These are phyloP conservation scores for Roridomyces roridus DNA, from an alignment of 768 basidiomycete genomes.

Conservation along the genomic window DNA sequence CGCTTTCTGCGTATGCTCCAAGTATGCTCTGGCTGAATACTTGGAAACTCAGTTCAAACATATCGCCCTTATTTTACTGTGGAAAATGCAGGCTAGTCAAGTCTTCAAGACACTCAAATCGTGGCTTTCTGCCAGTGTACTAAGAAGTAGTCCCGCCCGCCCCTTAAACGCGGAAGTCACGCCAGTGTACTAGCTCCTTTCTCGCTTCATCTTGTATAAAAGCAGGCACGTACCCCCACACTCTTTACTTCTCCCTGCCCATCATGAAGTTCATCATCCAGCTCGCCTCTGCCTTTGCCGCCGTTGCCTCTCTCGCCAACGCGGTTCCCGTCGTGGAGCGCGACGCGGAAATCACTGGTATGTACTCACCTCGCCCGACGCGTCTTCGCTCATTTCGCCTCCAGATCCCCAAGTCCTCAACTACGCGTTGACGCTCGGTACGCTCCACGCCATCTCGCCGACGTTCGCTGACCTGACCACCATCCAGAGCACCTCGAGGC, in stretches of 20 bases:
- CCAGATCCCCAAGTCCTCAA: conserved; percentile 46
- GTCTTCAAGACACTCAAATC: too few relatives aligned
- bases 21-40: too few relatives aligned
- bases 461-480: not conserved
- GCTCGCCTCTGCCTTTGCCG: conserved; percentile 1
- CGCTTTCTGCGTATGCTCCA: too few relatives aligned
- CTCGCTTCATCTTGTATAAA: too few relatives aligned
- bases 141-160: too few relatives aligned
- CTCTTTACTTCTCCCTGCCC: conserved; percentile 3
- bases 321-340: conserved; percentile 4
- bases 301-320: not conserved
- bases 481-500: conserved; percentile 47
- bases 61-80: too few relatives aligned
- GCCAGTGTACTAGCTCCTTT: too few relatives aligned
- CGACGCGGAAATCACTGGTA: conserved; percentile 6
- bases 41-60: too few relatives aligned
- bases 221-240: too few relatives aligned
- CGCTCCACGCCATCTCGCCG: not conserved
- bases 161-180: too few relatives aligned
- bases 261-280: conserved; percentile 14
- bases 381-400: conserved; percentile 4
- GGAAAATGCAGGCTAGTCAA: too few relatives aligned
- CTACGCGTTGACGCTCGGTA: conserved; percentile 50
- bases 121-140: too few relatives aligned
- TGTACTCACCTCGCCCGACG: not conserved